Evolutionary conservation across 306 rosid genomes (phyloP).

Genomic region (Argentina anserina): DNA sequence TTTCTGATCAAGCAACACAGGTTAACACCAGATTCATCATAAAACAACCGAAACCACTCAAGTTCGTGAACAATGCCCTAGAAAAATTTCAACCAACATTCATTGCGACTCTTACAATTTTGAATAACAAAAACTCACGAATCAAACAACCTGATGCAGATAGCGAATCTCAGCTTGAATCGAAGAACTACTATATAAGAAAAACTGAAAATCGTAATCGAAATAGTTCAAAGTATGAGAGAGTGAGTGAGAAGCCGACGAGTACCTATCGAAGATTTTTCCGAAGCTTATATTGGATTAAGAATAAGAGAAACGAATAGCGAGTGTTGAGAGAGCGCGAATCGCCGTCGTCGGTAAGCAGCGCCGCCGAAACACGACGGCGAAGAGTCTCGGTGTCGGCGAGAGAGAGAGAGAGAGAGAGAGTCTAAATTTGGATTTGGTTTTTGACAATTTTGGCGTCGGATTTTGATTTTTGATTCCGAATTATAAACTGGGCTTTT

Average conservation of each 20-base stretch:
- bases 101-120: neutral
- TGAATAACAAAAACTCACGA: neutral
- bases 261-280: conserved; percentile 22
- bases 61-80: neutral
- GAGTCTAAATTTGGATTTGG: conserved; percentile 36
- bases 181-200: neutral
- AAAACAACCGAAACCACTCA: neutral
- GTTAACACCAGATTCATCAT: neutral
- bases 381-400: conserved; percentile 58
- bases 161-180: neutral
- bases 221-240: neutral
- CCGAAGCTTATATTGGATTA: neutral
- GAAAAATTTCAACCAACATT: neutral
- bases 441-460: conserved; percentile 7
- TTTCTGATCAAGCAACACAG: neutral
- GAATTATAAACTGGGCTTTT: neutral
- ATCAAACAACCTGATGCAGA: neutral
- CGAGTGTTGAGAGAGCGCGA: conserved; percentile 11
- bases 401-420: conserved; percentile 17
- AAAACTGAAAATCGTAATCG: neutral
- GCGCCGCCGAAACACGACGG: conserved; percentile 35
- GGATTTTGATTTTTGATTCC: neutral
- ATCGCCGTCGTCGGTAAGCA: conserved; percentile 25
- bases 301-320: conserved; percentile 22
- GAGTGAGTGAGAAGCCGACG: conserved; percentile 11